Conservation (phyloP, 805 yeast species). For the Brettanomyces naardenensis region DNA sequence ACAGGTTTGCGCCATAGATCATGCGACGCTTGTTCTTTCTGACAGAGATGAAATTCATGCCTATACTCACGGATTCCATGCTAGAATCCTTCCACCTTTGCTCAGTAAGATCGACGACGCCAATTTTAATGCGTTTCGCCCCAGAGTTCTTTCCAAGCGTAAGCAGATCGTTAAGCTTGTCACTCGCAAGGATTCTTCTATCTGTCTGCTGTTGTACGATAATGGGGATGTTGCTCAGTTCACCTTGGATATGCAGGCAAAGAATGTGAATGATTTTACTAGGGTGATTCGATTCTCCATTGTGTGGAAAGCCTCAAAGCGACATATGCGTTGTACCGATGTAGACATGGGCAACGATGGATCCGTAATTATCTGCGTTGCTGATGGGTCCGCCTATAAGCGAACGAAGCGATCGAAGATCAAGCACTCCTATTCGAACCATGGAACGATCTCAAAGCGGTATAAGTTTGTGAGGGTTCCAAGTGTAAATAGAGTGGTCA, state of each 20-base stretch:
- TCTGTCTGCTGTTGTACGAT: conserved; percentile 42
- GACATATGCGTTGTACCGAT: conserved; percentile 52
- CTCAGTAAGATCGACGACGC: conserved; percentile 28
- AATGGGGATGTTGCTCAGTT: conserved; percentile 52
- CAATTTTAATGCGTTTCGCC: conserved; percentile 48
- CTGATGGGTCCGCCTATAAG: conserved; percentile 59
- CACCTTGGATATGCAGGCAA: conserved; percentile 17
- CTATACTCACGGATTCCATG: conserved; percentile 48
- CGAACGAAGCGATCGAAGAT: conserved; percentile 29
- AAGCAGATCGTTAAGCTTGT: conserved; percentile 26
- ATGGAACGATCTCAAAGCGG: conserved; percentile 18
- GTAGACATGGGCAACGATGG: conserved; percentile 65
- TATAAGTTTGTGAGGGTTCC: conserved; percentile 49
- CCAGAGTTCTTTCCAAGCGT: conserved; percentile 38
- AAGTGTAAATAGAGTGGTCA: conserved; percentile 33
- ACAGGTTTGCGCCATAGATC: conserved; percentile 56
- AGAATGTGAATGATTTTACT: conserved; percentile 28
- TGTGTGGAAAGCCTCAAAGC: conserved; percentile 59
- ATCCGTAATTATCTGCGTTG: conserved; percentile 56
- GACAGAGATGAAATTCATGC: conserved; percentile 54
- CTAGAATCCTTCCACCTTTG: conserved; percentile 33
- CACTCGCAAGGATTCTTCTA: conserved; percentile 31
- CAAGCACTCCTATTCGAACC: conserved; percentile 20
- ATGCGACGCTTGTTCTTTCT: conserved; percentile 59
- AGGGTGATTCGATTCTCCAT: conserved; percentile 36